Base-by-base conservation (phyloP, 2,329 filamentous ascomycete species). In the Arthrobotrys iridis region DNA sequence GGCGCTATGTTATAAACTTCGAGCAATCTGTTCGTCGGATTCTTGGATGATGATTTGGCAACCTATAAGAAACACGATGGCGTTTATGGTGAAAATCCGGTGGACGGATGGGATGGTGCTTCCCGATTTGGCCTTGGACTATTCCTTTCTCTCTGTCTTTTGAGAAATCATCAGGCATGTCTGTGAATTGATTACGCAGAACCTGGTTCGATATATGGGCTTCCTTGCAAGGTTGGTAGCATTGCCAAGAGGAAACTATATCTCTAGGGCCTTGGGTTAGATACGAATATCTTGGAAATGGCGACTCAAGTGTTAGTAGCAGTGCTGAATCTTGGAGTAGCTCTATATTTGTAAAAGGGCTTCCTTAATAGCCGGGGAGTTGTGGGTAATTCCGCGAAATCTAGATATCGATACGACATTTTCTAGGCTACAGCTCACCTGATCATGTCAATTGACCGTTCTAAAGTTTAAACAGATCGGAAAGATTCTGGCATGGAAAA, bases 351-450 rank as follows among this genome's bases (percentile, higher is more conserved):
- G 52, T 33, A 52, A 70, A 55, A 22, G 65, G 55, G 65, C 35
- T 70, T 60, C 65, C 52, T 62, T 18, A 70, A 52, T 43, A 33
- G 45, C 52, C 46, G 58, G 58, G 58, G 66, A 63, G 46, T 22
- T 57, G 48, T 57, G 46, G 58, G 64, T 55, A 57, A 55, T 58
- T 71, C 66, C 66, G 66, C 50, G 55, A 60, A 70, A 70, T 62
- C 33, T 13, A 71, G 65, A 70, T 70, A 59, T 37, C 45, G 40
- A 55, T 37, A 55, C 50, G 50, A 55, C 30, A 7, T 55, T 22
- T 7, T n/a, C 35, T 57, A 71, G 66, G 66, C 66, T 71, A 37
- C 66, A 71, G 26, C 46, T 30, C 57, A 63, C 15, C 59, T 71
- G 52, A 68, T 62, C 65, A 57, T 41, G 48, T 63, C 48, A 41